Conservation (phyloP, 2,329 filamentous ascomycete species). For the Capronia coronata region DNA sequence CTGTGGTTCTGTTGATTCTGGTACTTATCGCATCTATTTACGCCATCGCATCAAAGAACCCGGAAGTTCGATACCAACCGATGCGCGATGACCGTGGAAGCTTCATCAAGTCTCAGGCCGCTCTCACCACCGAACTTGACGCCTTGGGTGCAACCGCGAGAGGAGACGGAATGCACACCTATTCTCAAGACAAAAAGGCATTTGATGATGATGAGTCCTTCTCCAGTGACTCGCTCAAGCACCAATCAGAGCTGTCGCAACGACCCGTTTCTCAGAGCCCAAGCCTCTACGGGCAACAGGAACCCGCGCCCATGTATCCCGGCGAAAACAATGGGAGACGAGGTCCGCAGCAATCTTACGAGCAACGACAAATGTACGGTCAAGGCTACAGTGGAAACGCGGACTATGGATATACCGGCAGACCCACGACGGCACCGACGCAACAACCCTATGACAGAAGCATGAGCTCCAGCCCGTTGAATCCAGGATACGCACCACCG, state of each 20-base stretch:
- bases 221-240: conserved; percentile 30
- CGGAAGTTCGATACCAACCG: conserved; percentile 87
- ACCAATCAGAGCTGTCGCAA: conserved; percentile 15
- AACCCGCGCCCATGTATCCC: conserved; percentile 36
- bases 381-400: conserved; percentile 23
- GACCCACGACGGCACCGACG: conserved; percentile 26
- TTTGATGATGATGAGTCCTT: conserved; percentile 61
- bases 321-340: conserved; percentile 37
- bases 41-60: conserved; percentile 84
- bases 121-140: conserved; percentile 80
- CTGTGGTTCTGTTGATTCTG: conserved; percentile 74
- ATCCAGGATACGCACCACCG: conserved; percentile 19
- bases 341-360: conserved; percentile 31
- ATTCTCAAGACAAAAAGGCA: conserved; percentile 49
- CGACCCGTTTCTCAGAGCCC: conserved; percentile 12
- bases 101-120: conserved; percentile 93
- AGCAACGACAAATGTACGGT: conserved; percentile 28
- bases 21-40: conserved; percentile 71
- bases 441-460: conserved; percentile 32
- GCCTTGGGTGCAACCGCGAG: conserved; percentile 82
- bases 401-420: conserved; percentile 21
- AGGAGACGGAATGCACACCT: conserved; percentile 62
- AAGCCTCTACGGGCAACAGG: conserved; percentile 4
- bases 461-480: conserved; percentile 23
- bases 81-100: conserved; percentile 95